These are phyloP conservation scores for Zizania palustris DNA, from an alignment of 202 grass and related monocot genomes.

Conservation along the genomic window DNA sequence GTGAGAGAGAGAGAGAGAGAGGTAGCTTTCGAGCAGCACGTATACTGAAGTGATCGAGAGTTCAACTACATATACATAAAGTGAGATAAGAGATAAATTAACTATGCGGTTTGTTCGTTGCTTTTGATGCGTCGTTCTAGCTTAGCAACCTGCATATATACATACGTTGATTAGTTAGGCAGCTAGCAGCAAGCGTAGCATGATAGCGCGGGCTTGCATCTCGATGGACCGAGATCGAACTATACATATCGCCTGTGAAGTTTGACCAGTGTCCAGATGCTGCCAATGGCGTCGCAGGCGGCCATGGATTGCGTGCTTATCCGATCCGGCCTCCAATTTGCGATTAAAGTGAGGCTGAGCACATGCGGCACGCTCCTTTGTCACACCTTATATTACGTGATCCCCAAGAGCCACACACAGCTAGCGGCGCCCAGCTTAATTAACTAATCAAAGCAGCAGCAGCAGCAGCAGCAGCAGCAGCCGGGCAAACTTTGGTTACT, in stretches of 20 bases:
- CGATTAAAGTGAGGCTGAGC: neutral
- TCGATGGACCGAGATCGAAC: neutral
- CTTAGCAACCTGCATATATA: neutral
- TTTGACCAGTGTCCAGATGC: conserved; percentile 45
- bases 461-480: neutral
- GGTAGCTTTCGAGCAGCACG: neutral
- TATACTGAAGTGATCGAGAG: neutral
- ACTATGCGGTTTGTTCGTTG: neutral
- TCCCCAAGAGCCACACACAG: conserved; percentile 18
- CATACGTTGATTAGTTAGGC: conserved; percentile 24
- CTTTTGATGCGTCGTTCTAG: conserved; percentile 45
- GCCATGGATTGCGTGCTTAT: conserved; percentile 17
- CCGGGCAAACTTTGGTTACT: neutral
- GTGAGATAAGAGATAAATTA: neutral
- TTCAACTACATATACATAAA: neutral
- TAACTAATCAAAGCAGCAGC: neutral
- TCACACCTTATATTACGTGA: too few relatives aligned
- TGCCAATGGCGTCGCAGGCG: conserved; percentile 42
- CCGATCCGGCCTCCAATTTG: conserved; percentile 1
- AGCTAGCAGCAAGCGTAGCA: neutral
- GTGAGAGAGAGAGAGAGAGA: neutral
- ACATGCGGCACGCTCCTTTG: neutral
- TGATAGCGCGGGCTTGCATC: neutral
- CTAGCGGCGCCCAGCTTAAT: neutral
- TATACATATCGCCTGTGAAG: conserved; percentile 25